Evolutionary conservation across 176 grass and related monocot species (phyloP), one percentile per base, ranked within the genome.

Genomic region (Phragmites australis): DNA sequence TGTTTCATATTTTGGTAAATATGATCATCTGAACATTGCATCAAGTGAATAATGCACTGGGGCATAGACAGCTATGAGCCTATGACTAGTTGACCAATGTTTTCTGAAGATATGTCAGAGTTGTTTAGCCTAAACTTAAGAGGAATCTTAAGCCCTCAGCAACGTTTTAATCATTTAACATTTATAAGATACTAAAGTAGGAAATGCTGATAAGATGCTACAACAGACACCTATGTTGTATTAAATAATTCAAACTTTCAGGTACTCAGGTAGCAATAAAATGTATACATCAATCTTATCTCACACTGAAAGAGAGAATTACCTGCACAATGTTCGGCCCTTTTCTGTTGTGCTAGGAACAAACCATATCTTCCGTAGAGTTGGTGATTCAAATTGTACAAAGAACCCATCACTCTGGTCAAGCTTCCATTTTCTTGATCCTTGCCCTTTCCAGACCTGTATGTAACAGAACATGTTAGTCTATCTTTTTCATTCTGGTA

Each of bases 391-490:
- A 86, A 98, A 98, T 81, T 98, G 95, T 65, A 98, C 88, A 84
- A 98, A 98, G 83, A 98, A 98, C 21, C 95, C 95, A 47, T 94
- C 90, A 75, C 70, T 98, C 84, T 98, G 95, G 41, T 91, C 93
- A 87, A 98, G 79, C 83, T 94, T 98, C 95, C 95, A 98, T 80
- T 94, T 98, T 59, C 95, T 90, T 54, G 90, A 98, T 50, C 95
- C 95, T 31, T 91, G 88, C 16, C 95, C 95, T 91, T 98, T 94
- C 95, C 95, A 94, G 13, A 98, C 95, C 95, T 98, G 76, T 32
- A 81, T 48, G 43, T 48, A 21, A 75, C 6, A 19, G 31, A n/a
- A 27, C 23, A 87, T 77, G 70, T 88, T 82, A 74, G 44, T 58
- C 7, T 41, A 77, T 42, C 19, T 16, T 65, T 74, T 75, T 26